These are phyloP conservation scores for Candolleomyces efflorescens DNA, from an alignment of 768 basidiomycete genomes.

Conservation along the genomic window DNA sequence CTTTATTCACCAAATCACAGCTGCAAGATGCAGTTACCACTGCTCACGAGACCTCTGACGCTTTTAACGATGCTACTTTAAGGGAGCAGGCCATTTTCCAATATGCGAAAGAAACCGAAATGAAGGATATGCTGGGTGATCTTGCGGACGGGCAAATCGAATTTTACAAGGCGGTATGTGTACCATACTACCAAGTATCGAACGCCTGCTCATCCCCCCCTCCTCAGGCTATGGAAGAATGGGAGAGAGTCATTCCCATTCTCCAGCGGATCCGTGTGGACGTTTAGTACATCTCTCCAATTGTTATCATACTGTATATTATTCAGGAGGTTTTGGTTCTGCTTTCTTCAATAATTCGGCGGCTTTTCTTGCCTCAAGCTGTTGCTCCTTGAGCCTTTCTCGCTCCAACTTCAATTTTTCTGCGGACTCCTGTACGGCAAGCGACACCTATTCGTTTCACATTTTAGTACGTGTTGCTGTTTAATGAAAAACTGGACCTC, in stretches of 20 bases:
- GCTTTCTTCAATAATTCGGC: slow-evolving; percentile 9
- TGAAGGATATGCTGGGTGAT: slow-evolving; percentile 91
- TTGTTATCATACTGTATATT: slow-evolving; percentile 21
- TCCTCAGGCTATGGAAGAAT: slow-evolving; percentile 87
- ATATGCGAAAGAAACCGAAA: slow-evolving; percentile 86
- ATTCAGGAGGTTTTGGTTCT: slow-evolving; percentile 14
- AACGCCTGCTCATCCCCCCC: not conserved
- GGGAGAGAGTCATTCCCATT: slow-evolving; percentile 92
- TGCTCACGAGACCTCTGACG: slow-evolving; percentile 93
- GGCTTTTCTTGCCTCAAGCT: slow-evolving; percentile 14
- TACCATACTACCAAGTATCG: not conserved
- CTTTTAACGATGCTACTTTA: slow-evolving; percentile 93
- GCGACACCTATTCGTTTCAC: slow-evolving; percentile 52
- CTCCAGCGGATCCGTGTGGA: slow-evolving; percentile 94
- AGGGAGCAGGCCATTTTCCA: slow-evolving; percentile 91
- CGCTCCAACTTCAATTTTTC: slow-evolving; percentile 46
- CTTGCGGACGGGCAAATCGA: slow-evolving; percentile 95
- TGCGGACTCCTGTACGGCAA: slow-evolving; percentile 78
- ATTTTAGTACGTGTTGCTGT: not conserved
- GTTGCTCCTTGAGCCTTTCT: slow-evolving; percentile 23
- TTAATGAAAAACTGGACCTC: slow-evolving; percentile 15
- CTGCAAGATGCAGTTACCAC: slow-evolving; percentile 95
- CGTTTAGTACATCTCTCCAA: slow-evolving; percentile 43
- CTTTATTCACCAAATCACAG: slow-evolving; percentile 34
- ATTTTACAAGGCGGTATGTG: slow-evolving; percentile 75